Percentiles rank a stretch among this genome's conserved stretches.
Conservation (phyloP, 176 grass and related monocot genomes). For the Neostapfia colusana region DNA sequence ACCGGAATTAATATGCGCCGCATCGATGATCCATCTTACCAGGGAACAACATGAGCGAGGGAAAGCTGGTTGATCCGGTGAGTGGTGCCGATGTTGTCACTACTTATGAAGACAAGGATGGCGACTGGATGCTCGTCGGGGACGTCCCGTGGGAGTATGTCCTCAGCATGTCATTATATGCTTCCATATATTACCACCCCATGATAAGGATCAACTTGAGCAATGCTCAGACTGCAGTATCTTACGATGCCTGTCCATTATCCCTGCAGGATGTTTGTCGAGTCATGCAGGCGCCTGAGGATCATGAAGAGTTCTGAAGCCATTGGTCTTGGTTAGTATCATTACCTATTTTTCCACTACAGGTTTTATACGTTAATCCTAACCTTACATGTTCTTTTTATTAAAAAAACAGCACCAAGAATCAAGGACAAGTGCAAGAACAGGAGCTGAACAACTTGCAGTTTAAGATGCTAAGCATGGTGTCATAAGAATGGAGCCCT, state of each 20-base stretch:
- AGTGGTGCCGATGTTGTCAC: conserved; percentile 79
- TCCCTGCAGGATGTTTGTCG: conserved; percentile 91
- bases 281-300: conserved; percentile 92
- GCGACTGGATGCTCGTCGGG: conserved; percentile 96
- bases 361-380: conserved; percentile 33
- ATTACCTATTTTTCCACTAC: conserved; percentile 34
- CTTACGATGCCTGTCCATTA: conserved; percentile 23
- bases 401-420: conserved; percentile 73
- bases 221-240: conserved; percentile 18
- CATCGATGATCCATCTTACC: conserved; percentile 6
- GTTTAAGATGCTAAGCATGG: conserved; percentile 52
- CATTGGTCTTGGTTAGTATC: conserved; percentile 80
- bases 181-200: conserved; percentile 6
- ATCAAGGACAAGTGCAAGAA: conserved; percentile 88
- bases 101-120: conserved; percentile 95
- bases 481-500: conserved; percentile 59
- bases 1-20: conserved; percentile 11
- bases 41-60: conserved; percentile 60
- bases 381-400: not conserved
- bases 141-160: conserved; percentile 97
- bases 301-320: conserved; percentile 99
- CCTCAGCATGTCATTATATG: conserved; percentile 4
- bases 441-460: conserved; percentile 60
- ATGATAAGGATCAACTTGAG: conserved; percentile 26
- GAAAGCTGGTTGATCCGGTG: conserved; percentile 59